Base-by-base conservation (phyloP, 2,329 filamentous ascomycete genomes). In the Fusarium tuaranense region DNA sequence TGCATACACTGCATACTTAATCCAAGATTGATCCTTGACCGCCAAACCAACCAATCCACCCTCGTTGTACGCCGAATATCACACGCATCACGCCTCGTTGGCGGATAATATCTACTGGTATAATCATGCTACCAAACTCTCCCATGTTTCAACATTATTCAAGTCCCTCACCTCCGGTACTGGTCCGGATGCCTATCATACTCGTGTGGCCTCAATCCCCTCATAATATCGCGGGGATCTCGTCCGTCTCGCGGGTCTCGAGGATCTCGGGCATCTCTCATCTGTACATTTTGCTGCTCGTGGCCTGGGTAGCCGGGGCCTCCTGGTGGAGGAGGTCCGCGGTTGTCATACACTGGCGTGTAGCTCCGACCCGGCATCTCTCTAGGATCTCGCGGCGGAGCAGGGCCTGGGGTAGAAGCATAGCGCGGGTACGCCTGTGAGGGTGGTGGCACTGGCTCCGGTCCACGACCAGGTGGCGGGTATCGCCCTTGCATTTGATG, bases 331-430 rank as follows among this genome's bases (percentile, higher is more conserved):
- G 86, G 86, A 1, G 80, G 83, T 8, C 82, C 83, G 18, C 86
- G 81, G 8, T 67, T 71, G 32, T 88, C 86, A 64, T 87, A 88
- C 2, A 82, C 83, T 4, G 87, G 86, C 2, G 87, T 87, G 74
- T 86, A 88, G 75, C 85, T 87, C 22, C 87, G 84, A 1, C 81
- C 80, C 1, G 84, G 83, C 20, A 83, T 81, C 12, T 87, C 83
- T 70, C 83, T 72, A 9, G 74, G 83, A 68, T 88, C 86, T 51
- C 86, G 83, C 57, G 84, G 81, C 34, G 82, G 82, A 13, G 79
- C 81, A 7, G 85, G 84, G 2, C 80, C 84, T 2, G 87, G 84
- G 5, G 86, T 85, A 16, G 81, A 84, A 10, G 83, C 80, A 71
- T 88, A 88, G 8, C 86, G 83, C 22, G 83, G 73, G 72, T 87